These are phyloP conservation scores for Parietaria judaica DNA, from an alignment of 306 rosid species.

Conservation along the genomic window DNA sequence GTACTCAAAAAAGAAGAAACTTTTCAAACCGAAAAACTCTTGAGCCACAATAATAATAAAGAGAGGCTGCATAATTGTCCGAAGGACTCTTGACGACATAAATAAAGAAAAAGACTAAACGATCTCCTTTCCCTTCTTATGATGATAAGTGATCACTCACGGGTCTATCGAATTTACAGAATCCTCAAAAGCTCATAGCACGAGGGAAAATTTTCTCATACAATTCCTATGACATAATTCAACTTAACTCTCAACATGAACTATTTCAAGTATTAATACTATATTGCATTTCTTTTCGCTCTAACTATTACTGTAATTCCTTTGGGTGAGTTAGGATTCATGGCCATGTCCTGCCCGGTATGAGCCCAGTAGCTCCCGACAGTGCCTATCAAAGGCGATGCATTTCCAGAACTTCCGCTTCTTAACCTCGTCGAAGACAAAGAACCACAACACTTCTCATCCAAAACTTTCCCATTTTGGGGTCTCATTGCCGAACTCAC, in stretches of 20 bases:
- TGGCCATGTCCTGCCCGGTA: slow-evolving; percentile 35
- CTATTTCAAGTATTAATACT: no score
- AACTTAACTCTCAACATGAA: no score
- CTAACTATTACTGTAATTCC: slow-evolving; percentile 9
- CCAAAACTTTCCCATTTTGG: slow-evolving; percentile 52
- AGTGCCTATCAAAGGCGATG: slow-evolving; percentile 45
- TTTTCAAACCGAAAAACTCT: no score
- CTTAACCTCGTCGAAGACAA: slow-evolving; percentile 28
- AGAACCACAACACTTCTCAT: slow-evolving; percentile 37
- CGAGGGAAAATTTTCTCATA: no score
- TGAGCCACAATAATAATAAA: no score
- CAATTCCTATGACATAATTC: no score
- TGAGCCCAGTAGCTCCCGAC: slow-evolving; percentile 82
- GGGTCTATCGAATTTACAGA: neutral
- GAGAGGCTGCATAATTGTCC: no score
- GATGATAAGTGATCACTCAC: neutral
- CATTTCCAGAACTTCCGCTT: slow-evolving; percentile 40
- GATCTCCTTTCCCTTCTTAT: no score
- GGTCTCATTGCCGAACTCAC: slow-evolving; percentile 23
- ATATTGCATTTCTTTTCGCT: slow-evolving; percentile 3
- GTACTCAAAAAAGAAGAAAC: no score
- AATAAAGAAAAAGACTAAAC: neutral
- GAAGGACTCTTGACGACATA: neutral
- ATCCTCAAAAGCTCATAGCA: no score
- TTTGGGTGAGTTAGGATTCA: slow-evolving; percentile 27